These are phyloP conservation scores for Pisolithus albus DNA, from an alignment of 768 basidiomycete species.

Conservation along the genomic window DNA sequence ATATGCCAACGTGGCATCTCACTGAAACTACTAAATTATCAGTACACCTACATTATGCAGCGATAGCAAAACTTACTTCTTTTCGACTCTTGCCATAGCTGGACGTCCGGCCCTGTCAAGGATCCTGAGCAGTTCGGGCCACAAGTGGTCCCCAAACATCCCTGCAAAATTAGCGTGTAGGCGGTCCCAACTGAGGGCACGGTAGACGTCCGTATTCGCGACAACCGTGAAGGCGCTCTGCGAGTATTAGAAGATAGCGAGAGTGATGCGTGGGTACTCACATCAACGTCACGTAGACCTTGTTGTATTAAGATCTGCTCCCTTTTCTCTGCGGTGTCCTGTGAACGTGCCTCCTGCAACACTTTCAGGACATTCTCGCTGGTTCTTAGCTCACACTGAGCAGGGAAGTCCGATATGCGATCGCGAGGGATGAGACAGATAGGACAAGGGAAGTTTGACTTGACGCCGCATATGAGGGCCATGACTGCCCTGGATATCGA, in stretches of 20 bases:
- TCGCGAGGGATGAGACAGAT: not conserved
- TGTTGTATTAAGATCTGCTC: too few species aligned
- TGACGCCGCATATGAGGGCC: slow-evolving; percentile 24
- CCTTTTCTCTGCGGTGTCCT: too few species aligned
- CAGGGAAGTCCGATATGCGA: not conserved
- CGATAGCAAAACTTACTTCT: too few species aligned
- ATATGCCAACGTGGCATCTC: slow-evolving; percentile 27
- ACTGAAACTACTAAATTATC: slow-evolving; percentile 16
- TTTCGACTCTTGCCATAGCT: too few species aligned
- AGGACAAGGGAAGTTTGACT: slow-evolving; percentile 17
- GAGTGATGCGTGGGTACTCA: not conserved
- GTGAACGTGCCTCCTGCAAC: slow-evolving; percentile 6
- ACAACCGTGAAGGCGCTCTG: slow-evolving; percentile 31
- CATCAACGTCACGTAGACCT: too few species aligned
- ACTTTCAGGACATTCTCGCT: slow-evolving; percentile 9
- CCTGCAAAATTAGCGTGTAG: too few species aligned
- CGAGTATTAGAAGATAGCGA: not conserved
- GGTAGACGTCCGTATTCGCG: too few species aligned
- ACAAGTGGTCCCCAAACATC: too few species aligned
- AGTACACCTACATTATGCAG: too few species aligned
- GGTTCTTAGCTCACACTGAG: slow-evolving; percentile 13
- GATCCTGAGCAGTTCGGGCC: too few species aligned
- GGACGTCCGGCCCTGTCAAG: too few species aligned
- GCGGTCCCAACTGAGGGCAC: too few species aligned
- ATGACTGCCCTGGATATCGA: slow-evolving; percentile 11